These are phyloP conservation scores for Eleusine coracana DNA, from an alignment of 176 grass and related monocot genomes.

Conservation along the genomic window DNA sequence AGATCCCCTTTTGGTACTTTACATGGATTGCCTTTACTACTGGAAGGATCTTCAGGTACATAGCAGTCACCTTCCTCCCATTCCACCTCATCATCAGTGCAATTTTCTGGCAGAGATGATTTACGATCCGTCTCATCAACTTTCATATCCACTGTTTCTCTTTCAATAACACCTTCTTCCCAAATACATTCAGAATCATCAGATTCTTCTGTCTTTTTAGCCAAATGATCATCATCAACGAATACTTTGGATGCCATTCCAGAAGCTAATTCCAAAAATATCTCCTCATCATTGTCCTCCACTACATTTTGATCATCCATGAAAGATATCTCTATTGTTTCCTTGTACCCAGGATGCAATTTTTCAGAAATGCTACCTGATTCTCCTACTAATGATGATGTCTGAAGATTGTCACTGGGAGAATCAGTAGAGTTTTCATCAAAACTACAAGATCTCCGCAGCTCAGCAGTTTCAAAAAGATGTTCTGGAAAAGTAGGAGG, in stretches of 20 bases:
- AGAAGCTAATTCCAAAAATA: constrained; percentile 87
- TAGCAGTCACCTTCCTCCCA: constrained; percentile 74
- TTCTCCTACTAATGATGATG: constrained; percentile 29
- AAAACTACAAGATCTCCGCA: constrained; percentile 34
- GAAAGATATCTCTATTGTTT: constrained; percentile 87
- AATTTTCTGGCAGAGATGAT: constrained; percentile 47
- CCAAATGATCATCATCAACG: constrained; percentile 21
- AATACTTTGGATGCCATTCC: constrained; percentile 46
- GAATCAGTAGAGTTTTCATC: constrained; percentile 48
- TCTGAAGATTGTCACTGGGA: constrained; percentile 21
- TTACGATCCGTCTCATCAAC: constrained; percentile 38
- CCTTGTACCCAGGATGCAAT: constrained; percentile 40
- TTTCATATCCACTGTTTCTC: constrained; percentile 39
- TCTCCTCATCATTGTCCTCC: constrained; percentile 63
- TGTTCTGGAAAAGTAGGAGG: constrained; percentile 46
- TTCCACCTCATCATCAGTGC: constrained; percentile 57
- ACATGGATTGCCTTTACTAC: constrained; percentile 46
- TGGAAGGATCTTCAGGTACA: constrained; percentile 57
- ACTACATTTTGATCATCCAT: constrained; percentile 58
- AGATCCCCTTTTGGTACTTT: constrained; percentile 68
- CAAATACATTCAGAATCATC: constrained; percentile 68
- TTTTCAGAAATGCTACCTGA: constrained; percentile 35
- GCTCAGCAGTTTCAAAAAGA: constrained; percentile 51
- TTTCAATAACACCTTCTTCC: constrained; percentile 68
- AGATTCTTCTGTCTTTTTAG: constrained; percentile 50